Evolutionary conservation across 257 asterid species (phyloP).

Genomic region (Ajuga chamaepitys): DNA sequence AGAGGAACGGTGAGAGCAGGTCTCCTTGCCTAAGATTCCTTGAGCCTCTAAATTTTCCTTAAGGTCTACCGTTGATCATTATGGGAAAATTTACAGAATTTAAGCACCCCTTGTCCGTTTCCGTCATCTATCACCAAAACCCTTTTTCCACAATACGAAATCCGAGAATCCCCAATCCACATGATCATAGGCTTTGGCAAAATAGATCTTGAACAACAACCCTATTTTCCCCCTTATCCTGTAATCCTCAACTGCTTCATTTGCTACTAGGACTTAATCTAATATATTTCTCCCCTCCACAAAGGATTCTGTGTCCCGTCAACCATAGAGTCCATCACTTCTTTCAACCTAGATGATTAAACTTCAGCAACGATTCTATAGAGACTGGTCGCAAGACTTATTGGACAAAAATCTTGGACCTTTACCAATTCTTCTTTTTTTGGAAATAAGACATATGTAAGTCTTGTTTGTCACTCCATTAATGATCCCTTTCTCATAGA

Average conservation of each 20-base stretch:
- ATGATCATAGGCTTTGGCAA: background rate
- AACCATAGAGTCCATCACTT: too few species aligned
- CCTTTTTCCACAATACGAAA: background rate
- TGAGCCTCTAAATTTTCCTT: background rate
- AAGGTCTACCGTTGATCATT: background rate
- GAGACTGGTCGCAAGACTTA: too few species aligned
- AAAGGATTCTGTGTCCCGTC: too few species aligned
- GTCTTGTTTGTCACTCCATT: too few species aligned
- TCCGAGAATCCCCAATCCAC: background rate
- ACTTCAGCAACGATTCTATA: too few species aligned
- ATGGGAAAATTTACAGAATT: background rate
- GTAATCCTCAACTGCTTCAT: background rate
- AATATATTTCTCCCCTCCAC: too few species aligned
- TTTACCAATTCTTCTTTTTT: too few species aligned
- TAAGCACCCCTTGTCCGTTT: background rate
- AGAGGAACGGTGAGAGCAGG: background rate
- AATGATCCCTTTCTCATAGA: too few species aligned
- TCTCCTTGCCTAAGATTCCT: background rate
- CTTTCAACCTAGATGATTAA: too few species aligned
- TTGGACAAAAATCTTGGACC: too few species aligned
- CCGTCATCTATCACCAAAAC: background rate
- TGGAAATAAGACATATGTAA: too few species aligned
- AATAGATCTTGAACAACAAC: background rate
- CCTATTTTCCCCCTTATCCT: background rate
- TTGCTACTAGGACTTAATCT: background rate